Evolutionary conservation across 2,329 filamentous ascomycete species (phyloP), one percentile per base, ranked within the genome.

Genomic region (Chaetomium sp.): DNA sequence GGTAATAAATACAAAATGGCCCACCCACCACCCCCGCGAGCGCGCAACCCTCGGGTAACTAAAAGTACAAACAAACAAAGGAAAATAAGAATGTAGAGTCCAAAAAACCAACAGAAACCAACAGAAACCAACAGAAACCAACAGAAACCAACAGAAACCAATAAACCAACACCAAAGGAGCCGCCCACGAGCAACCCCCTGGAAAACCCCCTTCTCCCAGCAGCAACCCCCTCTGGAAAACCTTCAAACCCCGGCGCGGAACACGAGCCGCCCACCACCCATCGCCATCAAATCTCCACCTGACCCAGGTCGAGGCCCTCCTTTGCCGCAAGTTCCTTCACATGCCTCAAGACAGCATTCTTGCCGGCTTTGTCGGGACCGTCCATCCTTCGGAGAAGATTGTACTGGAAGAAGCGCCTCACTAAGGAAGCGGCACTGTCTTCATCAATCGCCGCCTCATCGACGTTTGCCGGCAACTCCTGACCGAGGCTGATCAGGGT

Each of bases 21-120:
- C 60, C 29, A 38, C 35, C 53, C 53, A 63, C 60, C 60, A 51
- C 54, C 45, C 54, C 50, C 50, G 35, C 35, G 35, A 38, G 35
- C 35, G 35, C 35, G 45, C 45, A 49, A 49, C 45, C 45, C 45
- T 21, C 45, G 45, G 21, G 45, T 23, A 49, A 38, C 35, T 38
- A 38, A 38, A 38, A 38, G 35, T 38, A 29, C 27, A 38, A 19
- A 38, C 13, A 38, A 38, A 38, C 13, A 38, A 38, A 38, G 35
- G 35, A 38, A 38, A 38, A 38, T 49, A 55, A 38, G 12, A 38
- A 38, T 16, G 19, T 38, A n/a, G n/a, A n/a, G n/a, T n/a, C n/a
- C n/a, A n/a, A n/a, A n/a, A n/a, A n/a, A n/a, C n/a, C n/a, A 38
- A 19, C 6, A 29, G 27, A 29, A 6, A 29, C 27, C 27, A 38